Percentiles rank a stretch among this genome's conserved stretches.
Evolutionary conservation across 495 filamentous ascomycete genomes (phyloP).

Genomic region (Mytilinidion resinicola): DNA sequence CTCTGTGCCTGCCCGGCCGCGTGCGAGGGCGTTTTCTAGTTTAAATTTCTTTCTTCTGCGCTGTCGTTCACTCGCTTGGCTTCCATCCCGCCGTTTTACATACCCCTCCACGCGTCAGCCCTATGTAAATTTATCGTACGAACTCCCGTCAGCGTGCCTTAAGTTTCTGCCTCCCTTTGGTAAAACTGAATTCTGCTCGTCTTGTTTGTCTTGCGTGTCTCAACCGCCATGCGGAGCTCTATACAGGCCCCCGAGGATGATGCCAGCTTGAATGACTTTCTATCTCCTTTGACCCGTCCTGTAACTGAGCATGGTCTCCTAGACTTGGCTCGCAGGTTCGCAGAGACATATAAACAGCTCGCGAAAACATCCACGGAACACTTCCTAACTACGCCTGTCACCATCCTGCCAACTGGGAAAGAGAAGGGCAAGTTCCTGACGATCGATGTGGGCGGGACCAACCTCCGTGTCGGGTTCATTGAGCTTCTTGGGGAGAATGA

Average conservation of each 20-base stretch:
- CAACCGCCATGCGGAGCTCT: too few relatives aligned
- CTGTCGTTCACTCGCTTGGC: too few relatives aligned
- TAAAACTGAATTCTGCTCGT: too few relatives aligned
- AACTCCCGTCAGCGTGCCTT: too few relatives aligned
- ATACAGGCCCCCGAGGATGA: not conserved
- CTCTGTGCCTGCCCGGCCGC: too few relatives aligned
- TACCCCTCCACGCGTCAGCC: too few relatives aligned
- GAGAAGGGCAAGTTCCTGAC: constrained; percentile 66
- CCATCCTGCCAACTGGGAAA: constrained; percentile 56
- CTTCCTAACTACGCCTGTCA: constrained; percentile 75
- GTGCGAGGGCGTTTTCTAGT: too few relatives aligned
- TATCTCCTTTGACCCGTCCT: constrained; percentile 11
- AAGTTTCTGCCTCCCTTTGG: too few relatives aligned
- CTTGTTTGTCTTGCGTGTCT: too few relatives aligned
- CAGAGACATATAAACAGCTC: constrained; percentile 54
- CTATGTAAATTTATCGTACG: too few relatives aligned
- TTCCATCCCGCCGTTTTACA: too few relatives aligned
- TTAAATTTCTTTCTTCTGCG: too few relatives aligned
- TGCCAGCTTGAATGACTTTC: not conserved
- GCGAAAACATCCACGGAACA: constrained; percentile 62
- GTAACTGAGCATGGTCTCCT: constrained; percentile 38
- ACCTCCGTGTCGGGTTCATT: constrained; percentile 72
- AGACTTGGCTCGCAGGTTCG: constrained; percentile 56
- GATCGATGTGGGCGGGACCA: constrained; percentile 78
- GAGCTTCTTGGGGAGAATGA: constrained; percentile 51